phyloP scores from a whole-genome alignment of 208 protist genomes.

The Wallacemonas sp. region DNA sequence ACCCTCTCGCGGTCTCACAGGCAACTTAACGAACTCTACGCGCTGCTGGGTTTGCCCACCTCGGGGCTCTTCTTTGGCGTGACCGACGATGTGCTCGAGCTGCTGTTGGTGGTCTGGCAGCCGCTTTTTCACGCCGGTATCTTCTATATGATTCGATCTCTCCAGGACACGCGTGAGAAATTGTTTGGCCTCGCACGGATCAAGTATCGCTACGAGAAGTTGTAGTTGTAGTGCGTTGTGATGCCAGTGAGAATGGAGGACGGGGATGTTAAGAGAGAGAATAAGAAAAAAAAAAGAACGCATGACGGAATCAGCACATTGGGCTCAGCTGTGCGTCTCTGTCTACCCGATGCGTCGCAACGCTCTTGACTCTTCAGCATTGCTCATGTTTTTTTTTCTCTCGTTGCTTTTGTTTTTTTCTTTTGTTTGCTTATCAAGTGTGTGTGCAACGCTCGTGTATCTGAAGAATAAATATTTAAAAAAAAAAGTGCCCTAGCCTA shows the following conservation, averaged over 20 bases:
- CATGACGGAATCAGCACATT: no score
- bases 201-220: constrained; percentile 74
- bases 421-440: not conserved
- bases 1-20: constrained; percentile 12
- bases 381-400: no score
- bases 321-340: no score
- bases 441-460: not conserved
- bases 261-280: no score
- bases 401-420: not conserved
- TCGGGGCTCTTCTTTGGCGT: constrained; percentile 18
- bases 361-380: no score
- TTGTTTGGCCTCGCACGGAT: constrained; percentile 47
- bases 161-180: constrained; percentile 44
- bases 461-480: no score
- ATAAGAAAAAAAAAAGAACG: no score
- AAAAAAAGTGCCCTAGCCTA: no score
- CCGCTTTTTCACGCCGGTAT: constrained; percentile 61
- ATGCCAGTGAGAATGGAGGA: no score
- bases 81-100: constrained; percentile 37
- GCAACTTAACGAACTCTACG: constrained; percentile 10
- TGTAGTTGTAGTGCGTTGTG: constrained; percentile 12
- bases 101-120: constrained; percentile 68
- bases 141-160: constrained; percentile 38
- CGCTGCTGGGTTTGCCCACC: not conserved
- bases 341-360: no score